These are phyloP conservation scores for Serendipita sp. DNA, from an alignment of 1,284 basidiomycete species.

Conservation along the genomic window DNA sequence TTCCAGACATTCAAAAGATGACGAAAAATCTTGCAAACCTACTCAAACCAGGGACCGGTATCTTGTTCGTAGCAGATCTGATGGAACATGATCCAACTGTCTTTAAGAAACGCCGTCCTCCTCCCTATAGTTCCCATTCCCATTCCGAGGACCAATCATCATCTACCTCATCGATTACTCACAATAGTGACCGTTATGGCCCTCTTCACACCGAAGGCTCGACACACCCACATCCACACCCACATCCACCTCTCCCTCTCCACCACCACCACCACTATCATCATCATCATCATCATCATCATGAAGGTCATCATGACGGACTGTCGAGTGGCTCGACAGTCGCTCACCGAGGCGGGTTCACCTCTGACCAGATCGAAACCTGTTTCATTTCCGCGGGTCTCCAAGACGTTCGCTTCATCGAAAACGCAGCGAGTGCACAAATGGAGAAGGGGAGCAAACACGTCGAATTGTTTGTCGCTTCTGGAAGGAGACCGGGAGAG, in stretches of 20 bases:
- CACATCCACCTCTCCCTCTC: conserved; percentile 12
- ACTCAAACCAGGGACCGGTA: conserved; percentile 42
- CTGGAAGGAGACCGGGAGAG: background rate
- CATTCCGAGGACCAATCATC: too few relatives aligned
- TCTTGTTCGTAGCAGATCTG: conserved; percentile 45
- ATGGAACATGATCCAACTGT: conserved; percentile 16
- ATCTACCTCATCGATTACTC: too few relatives aligned
- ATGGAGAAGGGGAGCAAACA: background rate
- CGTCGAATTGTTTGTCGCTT: conserved; percentile 1
- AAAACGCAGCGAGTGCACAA: background rate
- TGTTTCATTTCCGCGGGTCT: conserved; percentile 38
- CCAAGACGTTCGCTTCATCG: conserved; percentile 24
- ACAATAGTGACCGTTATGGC: too few relatives aligned
- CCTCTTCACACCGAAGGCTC: too few relatives aligned
- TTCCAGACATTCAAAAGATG: conserved; percentile 33
- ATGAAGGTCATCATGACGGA: conserved; percentile 11
- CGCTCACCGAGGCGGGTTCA: conserved; percentile 37
- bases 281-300: conserved; percentile 13
- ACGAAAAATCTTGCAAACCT: conserved; percentile 39
- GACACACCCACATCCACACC: background rate
- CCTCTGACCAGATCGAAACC: conserved; percentile 29
- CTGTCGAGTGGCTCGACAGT: conserved; percentile 29
- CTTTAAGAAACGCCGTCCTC: background rate
- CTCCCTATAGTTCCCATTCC: too few relatives aligned
- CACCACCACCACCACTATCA: background rate